phyloP scores from a whole-genome alignment of 371 early-diverging fungal genomes.

The Entomophthora muscae region DNA sequence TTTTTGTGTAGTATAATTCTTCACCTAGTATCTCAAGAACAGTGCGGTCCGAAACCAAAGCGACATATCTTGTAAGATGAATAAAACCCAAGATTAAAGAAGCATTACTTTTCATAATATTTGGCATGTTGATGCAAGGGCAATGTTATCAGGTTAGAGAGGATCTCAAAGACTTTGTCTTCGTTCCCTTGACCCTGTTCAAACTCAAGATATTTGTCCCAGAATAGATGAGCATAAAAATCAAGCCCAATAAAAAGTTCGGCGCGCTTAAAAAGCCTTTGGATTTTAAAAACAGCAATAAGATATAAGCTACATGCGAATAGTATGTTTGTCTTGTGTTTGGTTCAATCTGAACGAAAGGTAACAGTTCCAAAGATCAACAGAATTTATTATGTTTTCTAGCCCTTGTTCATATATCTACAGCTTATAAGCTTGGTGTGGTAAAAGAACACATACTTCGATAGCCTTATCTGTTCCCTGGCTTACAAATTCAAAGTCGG shows the following conservation, averaged over 20 bases:
- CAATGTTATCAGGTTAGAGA: slow-evolving; percentile 38
- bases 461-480: slow-evolving; percentile 12
- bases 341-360: neutral
- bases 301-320: neutral
- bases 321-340: neutral
- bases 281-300: neutral
- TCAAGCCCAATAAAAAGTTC: slow-evolving; percentile 36
- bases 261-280: slow-evolving; percentile 24
- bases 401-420: neutral
- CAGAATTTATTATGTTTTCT: neutral
- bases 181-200: slow-evolving; percentile 26
- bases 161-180: slow-evolving; percentile 21
- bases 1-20: neutral
- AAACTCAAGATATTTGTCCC: slow-evolving; percentile 51
- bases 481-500: slow-evolving; percentile 29
- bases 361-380: neutral
- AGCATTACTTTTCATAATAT: slow-evolving; percentile 39
- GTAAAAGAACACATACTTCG: neutral
- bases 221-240: slow-evolving; percentile 44
- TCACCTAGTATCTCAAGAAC: neutral
- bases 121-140: slow-evolving; percentile 53
- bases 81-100: neutral
- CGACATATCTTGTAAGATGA: neutral
- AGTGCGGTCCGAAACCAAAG: neutral
- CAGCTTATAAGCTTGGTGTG: neutral